phyloP scores from a whole-genome alignment of 2,329 filamentous ascomycete genomes.

The Penicillium corylophilum region DNA sequence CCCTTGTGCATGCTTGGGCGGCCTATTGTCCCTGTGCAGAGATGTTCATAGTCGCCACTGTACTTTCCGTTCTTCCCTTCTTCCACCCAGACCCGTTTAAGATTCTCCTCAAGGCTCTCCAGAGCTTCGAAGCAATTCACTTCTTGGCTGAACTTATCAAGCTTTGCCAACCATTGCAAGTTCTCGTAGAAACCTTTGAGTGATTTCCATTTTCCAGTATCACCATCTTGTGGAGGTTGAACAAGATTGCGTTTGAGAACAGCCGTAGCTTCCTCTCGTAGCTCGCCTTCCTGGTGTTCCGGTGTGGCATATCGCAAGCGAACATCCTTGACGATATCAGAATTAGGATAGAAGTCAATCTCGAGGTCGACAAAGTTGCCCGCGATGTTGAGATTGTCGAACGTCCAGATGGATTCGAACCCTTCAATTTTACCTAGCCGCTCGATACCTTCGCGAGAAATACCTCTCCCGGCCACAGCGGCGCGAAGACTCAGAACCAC shows the following conservation, averaged over 20 bases:
- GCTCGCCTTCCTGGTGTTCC: constrained; percentile 41
- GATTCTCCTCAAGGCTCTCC: constrained; percentile 43
- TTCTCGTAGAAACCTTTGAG: constrained; percentile 44
- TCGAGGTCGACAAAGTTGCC: constrained; percentile 49
- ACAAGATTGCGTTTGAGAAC: constrained; percentile 43
- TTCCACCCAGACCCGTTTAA: constrained; percentile 45
- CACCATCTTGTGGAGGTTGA: constrained; percentile 32
- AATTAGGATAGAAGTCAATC: constrained; percentile 42
- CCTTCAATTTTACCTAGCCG: constrained; percentile 44
- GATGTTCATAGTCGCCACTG: constrained; percentile 35
- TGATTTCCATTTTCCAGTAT: constrained; percentile 36
- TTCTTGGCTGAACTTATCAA: constrained; percentile 45
- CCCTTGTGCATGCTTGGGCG: constrained; percentile 42
- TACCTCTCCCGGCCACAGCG: constrained; percentile 43
- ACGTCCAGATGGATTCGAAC: constrained; percentile 49
- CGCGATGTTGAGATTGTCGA: constrained; percentile 47
- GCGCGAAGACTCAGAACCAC: constrained; percentile 42
- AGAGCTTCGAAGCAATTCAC: constrained; percentile 49
- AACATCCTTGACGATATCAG: constrained; percentile 45
- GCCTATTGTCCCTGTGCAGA: constrained; percentile 44
- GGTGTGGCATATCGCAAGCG: constrained; percentile 45
- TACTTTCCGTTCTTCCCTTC: constrained; percentile 36
- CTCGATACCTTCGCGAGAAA: constrained; percentile 46
- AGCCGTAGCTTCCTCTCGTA: constrained; percentile 43
- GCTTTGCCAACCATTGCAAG: constrained; percentile 44